Evolutionary conservation across 345 rosid genomes (phyloP), one percentile per base, ranked within the genome.

Genomic region (Citropsis articulata): DNA sequence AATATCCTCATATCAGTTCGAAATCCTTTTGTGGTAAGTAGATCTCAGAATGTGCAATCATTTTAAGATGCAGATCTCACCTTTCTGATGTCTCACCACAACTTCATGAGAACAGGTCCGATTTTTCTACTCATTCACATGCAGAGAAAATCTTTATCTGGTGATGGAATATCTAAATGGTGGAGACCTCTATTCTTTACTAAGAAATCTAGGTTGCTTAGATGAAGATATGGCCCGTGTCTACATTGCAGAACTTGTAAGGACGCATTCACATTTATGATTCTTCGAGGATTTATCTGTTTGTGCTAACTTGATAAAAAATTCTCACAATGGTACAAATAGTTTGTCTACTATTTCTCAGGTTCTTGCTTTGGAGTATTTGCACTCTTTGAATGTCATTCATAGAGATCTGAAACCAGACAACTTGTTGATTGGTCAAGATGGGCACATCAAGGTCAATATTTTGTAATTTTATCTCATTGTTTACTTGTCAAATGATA

Each of bases 101-200:
- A 79, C 81, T 78, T 86, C 79, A 86, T 73, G 78, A 74, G 85
- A 77, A 76, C 97, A 96, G 99, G 99, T 96, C 61, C 92, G 97
- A 28, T 90, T 96, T 83, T 96, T 92, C 91, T 96, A 92, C 89
- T 96, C 98, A 76, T 96, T 96, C 92, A 94, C 99, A 56, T 92
- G 98, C 90, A 91, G 94, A 82, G 98, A 96, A 80, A 96, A 94
- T 88, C 97, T 96, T 73, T 96, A 96, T 84, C 78, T 96, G 73
- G 99, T 96, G 67, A 96, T 96, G 99, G 99, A 96, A 88, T 94
- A 94, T 84, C 84, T 94, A 84, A 96, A 96, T 82, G 98, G 97
- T 8, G 99, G 99, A 83, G 99, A 96, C 81, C 98, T 96, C 67
- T 94, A 83, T 88, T 96, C 99, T 76, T 76, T 96, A 67, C 83